Evolutionary conservation across 108 stramenopile species (phyloP), one percentile per base, ranked within the genome.

Genomic region (Thalassiosira profunda): DNA sequence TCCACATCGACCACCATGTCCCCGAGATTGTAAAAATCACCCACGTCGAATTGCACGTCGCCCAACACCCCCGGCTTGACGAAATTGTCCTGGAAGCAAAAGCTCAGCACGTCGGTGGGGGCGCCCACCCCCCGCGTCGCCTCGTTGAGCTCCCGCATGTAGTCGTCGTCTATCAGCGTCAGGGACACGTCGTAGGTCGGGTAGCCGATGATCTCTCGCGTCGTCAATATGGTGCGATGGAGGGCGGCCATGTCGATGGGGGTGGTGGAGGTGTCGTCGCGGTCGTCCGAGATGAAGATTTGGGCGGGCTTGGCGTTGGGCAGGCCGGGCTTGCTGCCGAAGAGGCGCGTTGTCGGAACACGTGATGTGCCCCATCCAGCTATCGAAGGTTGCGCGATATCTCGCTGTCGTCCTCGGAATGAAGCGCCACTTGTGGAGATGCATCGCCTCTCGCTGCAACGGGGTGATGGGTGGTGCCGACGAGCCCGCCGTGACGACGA

Each of bases 1-100:
- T 95, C 88, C 10, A 96, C 85, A 79, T 91, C 90, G 1, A 98
- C 58, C 64, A 97, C 46, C 83, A 98, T 89, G 52, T 98, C 97
- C 17, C 97, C 97, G 43, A 98, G 67, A 52, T 82, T 83, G 54
- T 95, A 95, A 49, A 84, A 88, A 28, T 94, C 95, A 3, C 73
- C 81, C 26, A 86, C 65, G 12, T 89, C 85, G 63, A 90, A 86
- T 33, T 83, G 75, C 4, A 89, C 90, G 28, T 85, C 79, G 15
- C 69, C 60, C 59, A 94, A 55, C 25, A 77, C 57, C 8, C 93
- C 93, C 2, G 93, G 89, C 46, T 72, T 40, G 33, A 52, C 45
- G 9, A 51, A 52, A n/a, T 63, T 38, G 0, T 89, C 82, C 44
- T 79, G 76, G 59, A 95, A 85, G 17, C 91, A 92, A 67, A 96